Evolutionary conservation across 305 asterid genomes (phyloP), one percentile per base, ranked within the genome.

Genomic region (Fraxinus baroniana): DNA sequence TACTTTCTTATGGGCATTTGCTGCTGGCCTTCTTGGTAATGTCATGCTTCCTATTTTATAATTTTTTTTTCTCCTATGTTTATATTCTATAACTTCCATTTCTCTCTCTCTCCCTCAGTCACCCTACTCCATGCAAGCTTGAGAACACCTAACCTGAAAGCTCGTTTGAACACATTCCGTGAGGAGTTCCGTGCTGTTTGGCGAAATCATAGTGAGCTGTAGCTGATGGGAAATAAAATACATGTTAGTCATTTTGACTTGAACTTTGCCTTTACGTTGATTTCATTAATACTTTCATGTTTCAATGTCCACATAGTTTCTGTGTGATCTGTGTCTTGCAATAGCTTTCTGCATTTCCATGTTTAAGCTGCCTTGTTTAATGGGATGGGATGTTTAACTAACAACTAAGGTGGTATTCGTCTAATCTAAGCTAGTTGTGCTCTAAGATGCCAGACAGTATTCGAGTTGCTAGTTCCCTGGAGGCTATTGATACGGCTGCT

Each of bases 161-260:
- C 98, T 84, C 99, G 98, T 72, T 84, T 95, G 85, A 95, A 95
- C 91, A 95, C 99, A 76, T 95, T 94, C 86, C 95, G 98, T 5
- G 99, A 95, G 88, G 99, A 95, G 88, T 94, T 95, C 71, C 97
- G 99, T 85, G 93, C 98, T 7, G 98, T 95, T 80, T 95, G 98
- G 99, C 98, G 98, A 88, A 94, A 92, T 86, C 93, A 94, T 82
- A 93, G 99, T 80, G 99, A 95, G 41, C 92, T 95, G 90, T 94
- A 93, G 92, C 82, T 85, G 83, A 85, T 83, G 77, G 79, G 77
- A 80, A 20, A 76, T 81, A 49, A 71, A 52, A 80, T 79, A 60
- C 84, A 74, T 76, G 90, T 84, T 30, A 83, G 94, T 79, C 81
- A 81, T 83, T 71, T 84, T 78, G 55, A 87, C 82, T 32, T 82